Conservation (phyloP, 306 rosid species). For the Vicia faba region DNA sequence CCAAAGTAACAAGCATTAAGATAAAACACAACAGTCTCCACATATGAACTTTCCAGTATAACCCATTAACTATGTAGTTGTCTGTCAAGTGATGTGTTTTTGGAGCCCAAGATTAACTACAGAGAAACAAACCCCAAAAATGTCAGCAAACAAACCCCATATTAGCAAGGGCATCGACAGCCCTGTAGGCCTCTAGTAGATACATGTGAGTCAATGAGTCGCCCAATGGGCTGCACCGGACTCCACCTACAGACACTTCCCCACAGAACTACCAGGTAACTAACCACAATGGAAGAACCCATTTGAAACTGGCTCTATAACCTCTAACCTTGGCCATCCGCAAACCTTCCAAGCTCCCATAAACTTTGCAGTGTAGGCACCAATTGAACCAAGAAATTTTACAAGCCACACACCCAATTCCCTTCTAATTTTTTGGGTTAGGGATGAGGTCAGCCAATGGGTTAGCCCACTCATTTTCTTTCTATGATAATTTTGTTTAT, state of each 20-base stretch:
- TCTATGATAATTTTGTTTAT: constrained; percentile 7
- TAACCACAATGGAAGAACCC: not conserved
- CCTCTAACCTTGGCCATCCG: not conserved
- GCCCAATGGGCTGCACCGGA: not conserved
- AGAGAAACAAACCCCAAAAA: not conserved
- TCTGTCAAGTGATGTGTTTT: not conserved
- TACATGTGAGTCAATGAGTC: too few species aligned
- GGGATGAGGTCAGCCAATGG: not conserved
- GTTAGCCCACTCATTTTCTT: not conserved
- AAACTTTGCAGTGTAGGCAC: not conserved
- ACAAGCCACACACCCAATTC: not conserved
- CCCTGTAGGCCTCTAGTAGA: not conserved
- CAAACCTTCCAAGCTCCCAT: not conserved
- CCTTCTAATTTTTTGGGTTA: not conserved
- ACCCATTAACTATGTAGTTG: not conserved
- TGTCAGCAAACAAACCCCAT: not conserved
- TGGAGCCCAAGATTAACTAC: not conserved
- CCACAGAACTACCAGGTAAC: not conserved
- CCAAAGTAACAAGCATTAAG: constrained; percentile 19
- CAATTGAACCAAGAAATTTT: not conserved
- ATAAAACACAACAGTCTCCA: not conserved
- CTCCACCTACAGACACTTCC: not conserved
- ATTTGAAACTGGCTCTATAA: not conserved
- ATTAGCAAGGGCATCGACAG: not conserved
- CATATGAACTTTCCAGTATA: constrained; percentile 3